A percentile compares a stretch with the other conserved stretches of the same genome.
Evolutionary conservation across 1,284 basidiomycete genomes (phyloP).

Genomic region (Trametes pubescens): DNA sequence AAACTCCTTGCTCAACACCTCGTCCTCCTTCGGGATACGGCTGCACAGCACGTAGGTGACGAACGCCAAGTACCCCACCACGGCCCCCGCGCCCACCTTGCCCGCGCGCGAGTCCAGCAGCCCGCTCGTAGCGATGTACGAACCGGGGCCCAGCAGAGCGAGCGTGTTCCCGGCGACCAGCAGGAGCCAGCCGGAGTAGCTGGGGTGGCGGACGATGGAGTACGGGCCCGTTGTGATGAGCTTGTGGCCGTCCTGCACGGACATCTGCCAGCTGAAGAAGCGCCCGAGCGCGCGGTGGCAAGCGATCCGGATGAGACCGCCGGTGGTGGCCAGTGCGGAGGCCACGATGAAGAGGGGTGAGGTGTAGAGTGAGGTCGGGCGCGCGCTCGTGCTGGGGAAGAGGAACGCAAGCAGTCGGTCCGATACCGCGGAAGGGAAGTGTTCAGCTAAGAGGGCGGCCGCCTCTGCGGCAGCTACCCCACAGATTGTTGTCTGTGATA

Average conservation of each 20-base stretch:
- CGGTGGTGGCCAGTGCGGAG: slow-evolving; percentile 9
- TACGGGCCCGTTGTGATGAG: slow-evolving; percentile 29
- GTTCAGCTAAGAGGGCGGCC: slow-evolving; percentile 9
- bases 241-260: slow-evolving; percentile 24
- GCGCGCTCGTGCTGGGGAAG: neutral
- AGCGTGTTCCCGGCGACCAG: slow-evolving; percentile 5
- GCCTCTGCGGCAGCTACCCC: slow-evolving; percentile 9
- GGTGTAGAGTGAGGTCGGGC: neutral
- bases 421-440: slow-evolving; percentile 1
- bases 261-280: slow-evolving; percentile 27
- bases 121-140: slow-evolving; percentile 6
- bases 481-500: slow-evolving; percentile 5
- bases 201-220: slow-evolving; percentile 27
- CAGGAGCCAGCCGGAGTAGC: slow-evolving; percentile 19
- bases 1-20: slow-evolving; percentile 31
- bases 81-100: neutral
- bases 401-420: neutral
- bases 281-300: slow-evolving; percentile 26
- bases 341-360: slow-evolving; percentile 19
- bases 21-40: slow-evolving; percentile 13
- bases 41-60: slow-evolving; percentile 4
- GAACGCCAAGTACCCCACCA: slow-evolving; percentile 12
- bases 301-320: slow-evolving; percentile 17
- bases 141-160: slow-evolving; percentile 12
- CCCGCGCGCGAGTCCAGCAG: slow-evolving; percentile 2